Evolutionary conservation across 2,329 filamentous ascomycete species (phyloP).

Genomic region (Tetracladium maxilliforme): DNA sequence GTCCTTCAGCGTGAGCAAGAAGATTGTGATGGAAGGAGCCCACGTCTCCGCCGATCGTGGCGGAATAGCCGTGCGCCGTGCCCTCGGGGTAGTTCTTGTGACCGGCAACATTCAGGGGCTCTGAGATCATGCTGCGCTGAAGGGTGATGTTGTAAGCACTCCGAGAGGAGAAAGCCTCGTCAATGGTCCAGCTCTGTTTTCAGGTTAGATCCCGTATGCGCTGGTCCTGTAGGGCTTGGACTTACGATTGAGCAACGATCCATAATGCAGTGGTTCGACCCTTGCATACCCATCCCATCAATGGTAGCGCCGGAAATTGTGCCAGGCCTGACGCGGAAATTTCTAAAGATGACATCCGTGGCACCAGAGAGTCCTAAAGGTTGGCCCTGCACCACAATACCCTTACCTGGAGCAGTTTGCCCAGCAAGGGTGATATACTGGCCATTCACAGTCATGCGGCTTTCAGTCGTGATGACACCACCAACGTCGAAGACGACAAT

Average conservation of each 20-base stretch:
- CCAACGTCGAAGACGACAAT: slow-evolving; percentile 33
- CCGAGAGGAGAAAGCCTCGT: slow-evolving; percentile 18
- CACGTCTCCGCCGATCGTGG: slow-evolving; percentile 16
- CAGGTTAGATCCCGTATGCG: too few relatives aligned
- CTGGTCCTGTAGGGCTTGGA: slow-evolving; percentile 15
- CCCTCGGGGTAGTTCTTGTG: slow-evolving; percentile 20
- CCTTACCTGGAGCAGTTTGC: slow-evolving; percentile 31
- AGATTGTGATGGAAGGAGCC: slow-evolving; percentile 20
- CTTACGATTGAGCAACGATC: too few relatives aligned
- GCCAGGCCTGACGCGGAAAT: too few relatives aligned
- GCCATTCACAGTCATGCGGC: slow-evolving; percentile 26
- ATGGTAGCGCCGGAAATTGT: too few relatives aligned
- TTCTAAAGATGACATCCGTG: too few relatives aligned
- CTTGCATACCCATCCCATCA: too few relatives aligned
- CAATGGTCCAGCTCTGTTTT: slow-evolving; percentile 16
- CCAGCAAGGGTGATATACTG: slow-evolving; percentile 32
- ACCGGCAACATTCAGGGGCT: slow-evolving; percentile 18
- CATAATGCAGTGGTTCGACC: too few relatives aligned
- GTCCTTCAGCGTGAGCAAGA: slow-evolving; percentile 23
- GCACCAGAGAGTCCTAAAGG: too few relatives aligned
- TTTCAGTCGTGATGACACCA: slow-evolving; percentile 30
- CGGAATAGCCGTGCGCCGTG: slow-evolving; percentile 12
- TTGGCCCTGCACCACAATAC: slow-evolving; percentile 15
- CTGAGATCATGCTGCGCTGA: slow-evolving; percentile 18
- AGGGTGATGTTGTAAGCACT: slow-evolving; percentile 18